Percentiles rank a stretch among this genome's conserved stretches.
These are phyloP conservation scores for Paraconiothyrium sp. DNA, from an alignment of 2,329 filamentous ascomycete genomes.

Conservation along the genomic window DNA sequence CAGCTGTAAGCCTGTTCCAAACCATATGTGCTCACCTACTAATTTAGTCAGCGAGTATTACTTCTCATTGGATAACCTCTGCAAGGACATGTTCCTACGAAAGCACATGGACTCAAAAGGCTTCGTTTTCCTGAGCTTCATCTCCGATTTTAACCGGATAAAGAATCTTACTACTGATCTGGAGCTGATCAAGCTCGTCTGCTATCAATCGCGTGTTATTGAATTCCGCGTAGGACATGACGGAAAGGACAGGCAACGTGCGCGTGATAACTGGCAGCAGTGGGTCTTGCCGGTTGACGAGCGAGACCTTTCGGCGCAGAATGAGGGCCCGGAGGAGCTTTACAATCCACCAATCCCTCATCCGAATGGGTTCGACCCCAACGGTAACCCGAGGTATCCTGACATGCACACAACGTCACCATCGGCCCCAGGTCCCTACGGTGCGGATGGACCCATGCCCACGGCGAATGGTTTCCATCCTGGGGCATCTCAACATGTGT, in stretches of 20 bases:
- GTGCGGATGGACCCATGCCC: conserved; percentile 36
- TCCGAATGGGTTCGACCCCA: conserved; percentile 46
- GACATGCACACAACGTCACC: conserved; percentile 35
- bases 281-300: conserved; percentile 79
- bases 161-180: conserved; percentile 76
- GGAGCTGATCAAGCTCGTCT: conserved; percentile 78
- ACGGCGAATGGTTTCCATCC: conserved; percentile 42
- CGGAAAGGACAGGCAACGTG: conserved; percentile 79
- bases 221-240: conserved; percentile 81
- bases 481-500: conserved; percentile 26
- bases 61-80: conserved; percentile 94
- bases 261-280: conserved; percentile 77
- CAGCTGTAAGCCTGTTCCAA: conserved; percentile 60
- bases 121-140: conserved; percentile 81
- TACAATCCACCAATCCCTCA: conserved; percentile 53
- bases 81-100: conserved; percentile 90
- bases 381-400: conserved; percentile 40
- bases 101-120: conserved; percentile 95
- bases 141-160: conserved; percentile 88
- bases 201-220: conserved; percentile 74
- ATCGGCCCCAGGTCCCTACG: conserved; percentile 25
- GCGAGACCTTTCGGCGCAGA: conserved; percentile 77
- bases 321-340: conserved; percentile 69
- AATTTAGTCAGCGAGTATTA: conserved; percentile 80
- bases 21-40: not conserved